phyloP scores from a whole-genome alignment of 805 yeast species.

The Sungouiella thailandica region DNA sequence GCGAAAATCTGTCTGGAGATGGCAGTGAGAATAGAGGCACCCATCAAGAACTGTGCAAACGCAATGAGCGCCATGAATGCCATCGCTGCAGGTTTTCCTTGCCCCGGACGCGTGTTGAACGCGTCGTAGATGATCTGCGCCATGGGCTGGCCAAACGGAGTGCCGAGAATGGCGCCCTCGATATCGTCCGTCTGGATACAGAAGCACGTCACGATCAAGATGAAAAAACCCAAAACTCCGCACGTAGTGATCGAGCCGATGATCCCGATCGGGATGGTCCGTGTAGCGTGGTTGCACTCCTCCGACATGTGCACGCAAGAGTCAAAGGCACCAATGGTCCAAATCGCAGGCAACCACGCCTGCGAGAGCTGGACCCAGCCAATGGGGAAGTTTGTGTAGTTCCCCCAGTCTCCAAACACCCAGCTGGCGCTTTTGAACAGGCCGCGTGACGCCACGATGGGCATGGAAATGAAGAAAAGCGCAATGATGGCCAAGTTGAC shows the following conservation, averaged over 20 bases:
- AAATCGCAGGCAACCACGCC: slow-evolving; percentile 61
- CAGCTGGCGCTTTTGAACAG: slow-evolving; percentile 45
- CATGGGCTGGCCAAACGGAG: slow-evolving; percentile 49
- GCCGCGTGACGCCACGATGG: slow-evolving; percentile 45
- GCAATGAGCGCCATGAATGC: slow-evolving; percentile 57
- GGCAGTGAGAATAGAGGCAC: slow-evolving; percentile 57
- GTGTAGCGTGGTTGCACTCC: slow-evolving; percentile 59
- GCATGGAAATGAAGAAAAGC: slow-evolving; percentile 58
- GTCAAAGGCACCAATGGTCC: slow-evolving; percentile 76
- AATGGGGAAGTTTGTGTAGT: slow-evolving; percentile 49
- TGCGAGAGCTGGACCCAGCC: slow-evolving; percentile 49
- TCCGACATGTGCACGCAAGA: slow-evolving; percentile 70
- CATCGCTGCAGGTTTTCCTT: slow-evolving; percentile 59
- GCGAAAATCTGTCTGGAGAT: slow-evolving; percentile 72
- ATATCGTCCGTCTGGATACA: slow-evolving; percentile 45
- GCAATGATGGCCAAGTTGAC: slow-evolving; percentile 49
- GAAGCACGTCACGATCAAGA: slow-evolving; percentile 50
- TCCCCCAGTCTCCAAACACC: slow-evolving; percentile 51
- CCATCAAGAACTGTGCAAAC: slow-evolving; percentile 62
- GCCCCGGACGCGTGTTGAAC: slow-evolving; percentile 23
- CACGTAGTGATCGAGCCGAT: slow-evolving; percentile 54
- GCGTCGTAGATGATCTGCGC: slow-evolving; percentile 62
- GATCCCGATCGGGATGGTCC: slow-evolving; percentile 63
- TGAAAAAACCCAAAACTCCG: slow-evolving; percentile 53
- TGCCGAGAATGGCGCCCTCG: slow-evolving; percentile 14